phyloP scores from a whole-genome alignment of 169 alveolate species.

The Babesia ovata region DNA sequence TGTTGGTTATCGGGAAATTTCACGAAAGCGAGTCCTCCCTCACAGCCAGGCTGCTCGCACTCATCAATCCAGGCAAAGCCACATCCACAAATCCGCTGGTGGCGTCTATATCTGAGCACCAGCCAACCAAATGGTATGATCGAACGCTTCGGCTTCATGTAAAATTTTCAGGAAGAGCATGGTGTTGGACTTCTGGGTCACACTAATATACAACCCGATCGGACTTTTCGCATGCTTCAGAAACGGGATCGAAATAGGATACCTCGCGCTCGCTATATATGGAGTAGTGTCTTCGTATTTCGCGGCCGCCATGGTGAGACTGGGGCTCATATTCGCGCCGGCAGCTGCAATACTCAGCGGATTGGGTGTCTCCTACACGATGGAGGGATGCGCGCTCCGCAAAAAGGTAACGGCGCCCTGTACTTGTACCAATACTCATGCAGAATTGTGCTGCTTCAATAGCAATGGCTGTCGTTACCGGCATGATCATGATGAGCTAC shows the following conservation, averaged over 20 bases:
- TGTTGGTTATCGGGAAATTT: background rate
- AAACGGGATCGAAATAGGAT: constrained; percentile 27
- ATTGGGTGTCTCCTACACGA: constrained; percentile 87
- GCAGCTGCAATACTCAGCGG: constrained; percentile 91
- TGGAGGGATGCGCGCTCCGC: constrained; percentile 64
- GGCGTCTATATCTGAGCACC: constrained; percentile 98
- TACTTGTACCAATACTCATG: background rate
- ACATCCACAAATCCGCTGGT: constrained; percentile 93
- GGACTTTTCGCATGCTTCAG: constrained; percentile 65
- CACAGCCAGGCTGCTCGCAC: constrained; percentile 94
- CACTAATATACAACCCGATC: constrained; percentile 60
- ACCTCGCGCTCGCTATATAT: constrained; percentile 50
- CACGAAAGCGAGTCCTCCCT: constrained; percentile 87
- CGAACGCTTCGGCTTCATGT: constrained; percentile 77
- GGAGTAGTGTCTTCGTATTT: constrained; percentile 55
- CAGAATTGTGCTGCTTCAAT: background rate
- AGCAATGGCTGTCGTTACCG: background rate
- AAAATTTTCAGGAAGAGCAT: constrained; percentile 50
- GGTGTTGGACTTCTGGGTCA: constrained; percentile 70
- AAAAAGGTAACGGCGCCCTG: constrained; percentile 1
- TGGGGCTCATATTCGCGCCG: constrained; percentile 89
- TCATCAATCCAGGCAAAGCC: constrained; percentile 98
- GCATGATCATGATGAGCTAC: constrained; percentile 15
- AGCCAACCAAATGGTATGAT: constrained; percentile 97
- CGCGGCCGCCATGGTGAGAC: constrained; percentile 95